phyloP scores from a whole-genome alignment of 345 rosid species.

The Nephelium lappaceum region DNA sequence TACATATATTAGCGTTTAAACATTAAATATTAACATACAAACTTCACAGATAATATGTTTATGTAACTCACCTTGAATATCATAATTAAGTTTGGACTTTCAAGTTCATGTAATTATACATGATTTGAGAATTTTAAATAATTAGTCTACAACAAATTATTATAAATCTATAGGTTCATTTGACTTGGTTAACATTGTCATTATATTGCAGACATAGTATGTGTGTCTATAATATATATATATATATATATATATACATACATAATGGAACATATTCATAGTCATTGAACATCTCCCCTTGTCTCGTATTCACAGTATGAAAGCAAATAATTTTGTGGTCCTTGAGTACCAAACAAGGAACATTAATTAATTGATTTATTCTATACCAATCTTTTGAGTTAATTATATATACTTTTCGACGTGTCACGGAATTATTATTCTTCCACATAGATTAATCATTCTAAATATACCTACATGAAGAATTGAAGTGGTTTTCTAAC shows the following conservation, averaged over 20 bases:
- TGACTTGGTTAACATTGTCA: not conserved
- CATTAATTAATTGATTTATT: not conserved
- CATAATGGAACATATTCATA: not conserved
- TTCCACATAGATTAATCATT: no score
- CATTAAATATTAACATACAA: no score
- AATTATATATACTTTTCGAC: not conserved
- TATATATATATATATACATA: no score
- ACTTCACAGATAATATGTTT: no score
- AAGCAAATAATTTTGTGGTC: slow-evolving; percentile 1
- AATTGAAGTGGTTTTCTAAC: not conserved
- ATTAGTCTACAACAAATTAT: not conserved
- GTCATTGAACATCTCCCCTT: not conserved
- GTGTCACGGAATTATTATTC: not conserved
- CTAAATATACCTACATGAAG: not conserved
- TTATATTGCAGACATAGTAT: not conserved
- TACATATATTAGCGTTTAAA: no score
- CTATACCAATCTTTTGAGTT: not conserved
- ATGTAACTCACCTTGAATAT: not conserved
- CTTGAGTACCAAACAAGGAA: not conserved
- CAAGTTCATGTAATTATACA: not conserved
- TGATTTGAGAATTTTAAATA: not conserved
- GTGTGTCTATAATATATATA: no score
- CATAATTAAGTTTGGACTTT: not conserved
- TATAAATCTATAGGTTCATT: not conserved
- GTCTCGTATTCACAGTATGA: not conserved